phyloP scores from a whole-genome alignment of 345 rosid species.

The Corchorus capsularis region DNA sequence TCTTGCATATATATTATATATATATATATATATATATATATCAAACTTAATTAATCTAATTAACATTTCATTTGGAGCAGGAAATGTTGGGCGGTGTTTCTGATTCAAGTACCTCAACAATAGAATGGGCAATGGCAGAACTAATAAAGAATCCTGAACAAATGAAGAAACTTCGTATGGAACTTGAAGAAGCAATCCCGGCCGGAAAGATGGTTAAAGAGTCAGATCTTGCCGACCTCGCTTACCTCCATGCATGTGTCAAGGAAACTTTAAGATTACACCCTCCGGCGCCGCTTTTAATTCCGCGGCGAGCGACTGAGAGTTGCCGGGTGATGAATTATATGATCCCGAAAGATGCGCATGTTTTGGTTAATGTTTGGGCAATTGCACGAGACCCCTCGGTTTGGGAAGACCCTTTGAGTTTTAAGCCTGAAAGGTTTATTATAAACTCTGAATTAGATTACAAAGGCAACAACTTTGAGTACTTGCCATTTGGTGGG shows the following conservation, averaged over 20 bases:
- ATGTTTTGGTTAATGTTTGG: constrained; percentile 32
- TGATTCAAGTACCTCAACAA: constrained; percentile 5
- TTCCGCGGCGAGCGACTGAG: constrained; percentile 27
- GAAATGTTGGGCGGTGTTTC: too few species aligned
- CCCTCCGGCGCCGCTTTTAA: constrained; percentile 32
- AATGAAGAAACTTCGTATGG: constrained; percentile 19
- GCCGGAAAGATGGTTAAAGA: constrained; percentile 10
- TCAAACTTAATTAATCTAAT: too few species aligned
- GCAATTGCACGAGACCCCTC: constrained; percentile 30
- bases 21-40: too few species aligned
- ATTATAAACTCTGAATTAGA: constrained; percentile 15
- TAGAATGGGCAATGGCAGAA: constrained; percentile 36
- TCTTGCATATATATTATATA: too few species aligned
- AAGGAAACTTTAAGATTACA: constrained; percentile 33
- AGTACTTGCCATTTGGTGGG: constrained; percentile 43
- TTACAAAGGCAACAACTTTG: constrained; percentile 31
- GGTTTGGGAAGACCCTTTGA: constrained; percentile 25
- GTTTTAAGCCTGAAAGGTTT: constrained; percentile 32
- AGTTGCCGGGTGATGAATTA: constrained; percentile 19
- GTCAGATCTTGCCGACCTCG: constrained; percentile 16
- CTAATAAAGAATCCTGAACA: constrained; percentile 16
- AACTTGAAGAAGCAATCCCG: constrained; percentile 15
- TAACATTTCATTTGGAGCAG: too few species aligned
- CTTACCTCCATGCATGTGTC: constrained; percentile 24
- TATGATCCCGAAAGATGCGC: constrained; percentile 28